Base-by-base conservation (phyloP, 2,329 filamentous ascomycete species). In the Pseudogymnoascus sp. region DNA sequence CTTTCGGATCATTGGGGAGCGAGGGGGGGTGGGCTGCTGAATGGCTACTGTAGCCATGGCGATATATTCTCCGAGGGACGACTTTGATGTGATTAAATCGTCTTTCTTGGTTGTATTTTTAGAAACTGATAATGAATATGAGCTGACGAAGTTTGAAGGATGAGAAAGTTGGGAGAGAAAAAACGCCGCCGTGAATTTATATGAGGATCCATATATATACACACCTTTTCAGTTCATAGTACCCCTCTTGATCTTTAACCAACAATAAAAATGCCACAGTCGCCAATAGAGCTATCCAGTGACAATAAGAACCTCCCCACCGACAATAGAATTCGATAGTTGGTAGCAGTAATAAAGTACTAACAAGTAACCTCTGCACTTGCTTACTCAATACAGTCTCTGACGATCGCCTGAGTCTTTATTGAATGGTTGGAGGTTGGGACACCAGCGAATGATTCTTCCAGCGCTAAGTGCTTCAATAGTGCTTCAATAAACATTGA, bases 1-100 rank as follows among this genome's bases (percentile, higher is more conserved):
- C 50, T 57, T 57, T 57, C 50, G 50, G 10, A 57, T 57, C 28
- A 57, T 66, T 19, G 72, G 72, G 19, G 71, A 73, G 6, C 69
- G 50, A 19, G 72, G 72, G 28, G 70, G 72, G 10, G 69, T 72
- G 9, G 72, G 70, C 19, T 70, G 66, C 40, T 67, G 67, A 6
- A 64, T 63, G 26, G 65, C 66, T 62, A 57, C 64, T 28, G 61
- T 21, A 65, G 66, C 13, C 65, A 60, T 26, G 63, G 21, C 2
- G 42, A 33, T 50, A 57, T 9, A 17, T 31, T 6, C 31, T 17
- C 15, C 2, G 28, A 19, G 50, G 0, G 17, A 53, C 1, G 47
- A 17, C 31, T 57, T 33, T 35, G 28, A 2, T 15, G 28, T 31
- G n/a, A 26, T 35, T 57, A 26, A 57, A 13, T 13, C 50, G 50